Percentiles rank a stretch among this genome's conserved stretches.
These are phyloP conservation scores for Aspergillus pseudoviridinutans DNA, from an alignment of 2,329 filamentous ascomycete genomes.

Conservation along the genomic window DNA sequence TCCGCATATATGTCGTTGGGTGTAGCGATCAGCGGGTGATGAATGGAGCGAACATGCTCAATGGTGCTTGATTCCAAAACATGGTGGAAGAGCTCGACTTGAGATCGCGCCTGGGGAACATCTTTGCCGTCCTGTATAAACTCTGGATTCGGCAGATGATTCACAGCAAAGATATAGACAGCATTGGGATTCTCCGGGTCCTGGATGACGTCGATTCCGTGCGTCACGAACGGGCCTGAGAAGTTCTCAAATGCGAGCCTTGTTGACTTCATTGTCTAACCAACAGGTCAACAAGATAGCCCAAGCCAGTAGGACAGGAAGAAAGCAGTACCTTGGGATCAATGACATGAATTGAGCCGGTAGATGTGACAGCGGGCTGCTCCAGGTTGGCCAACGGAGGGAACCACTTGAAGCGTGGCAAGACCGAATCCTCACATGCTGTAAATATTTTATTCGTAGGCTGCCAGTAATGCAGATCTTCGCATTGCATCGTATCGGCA, in stretches of 20 bases:
- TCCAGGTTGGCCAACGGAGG: slow-evolving; percentile 45
- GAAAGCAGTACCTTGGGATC: slow-evolving; percentile 45
- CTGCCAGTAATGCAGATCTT: slow-evolving; percentile 56
- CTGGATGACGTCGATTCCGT: slow-evolving; percentile 58
- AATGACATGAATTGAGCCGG: slow-evolving; percentile 46
- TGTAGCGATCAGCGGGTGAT: slow-evolving; percentile 51
- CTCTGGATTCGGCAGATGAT: slow-evolving; percentile 53
- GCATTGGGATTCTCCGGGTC: slow-evolving; percentile 42
- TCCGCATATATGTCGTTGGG: slow-evolving; percentile 57
- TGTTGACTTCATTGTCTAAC: slow-evolving; percentile 44
- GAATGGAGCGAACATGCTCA: slow-evolving; percentile 51
- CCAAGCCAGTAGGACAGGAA: neutral
- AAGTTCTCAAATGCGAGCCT: slow-evolving; percentile 52
- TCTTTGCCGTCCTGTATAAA: slow-evolving; percentile 25
- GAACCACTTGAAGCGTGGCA: slow-evolving; percentile 50
- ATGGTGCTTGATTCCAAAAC: slow-evolving; percentile 40
- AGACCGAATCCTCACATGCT: slow-evolving; percentile 50
- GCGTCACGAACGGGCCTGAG: slow-evolving; percentile 52
- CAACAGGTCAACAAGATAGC: neutral
- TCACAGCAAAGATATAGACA: slow-evolving; percentile 59
- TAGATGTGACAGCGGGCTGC: slow-evolving; percentile 25
- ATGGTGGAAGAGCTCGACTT: slow-evolving; percentile 58
- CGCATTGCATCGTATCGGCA: slow-evolving; percentile 53
- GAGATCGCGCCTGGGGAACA: slow-evolving; percentile 45
- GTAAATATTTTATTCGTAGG: slow-evolving; percentile 51